phyloP scores from a whole-genome alignment of 768 basidiomycete genomes.

The Termitomyces sp. region DNA sequence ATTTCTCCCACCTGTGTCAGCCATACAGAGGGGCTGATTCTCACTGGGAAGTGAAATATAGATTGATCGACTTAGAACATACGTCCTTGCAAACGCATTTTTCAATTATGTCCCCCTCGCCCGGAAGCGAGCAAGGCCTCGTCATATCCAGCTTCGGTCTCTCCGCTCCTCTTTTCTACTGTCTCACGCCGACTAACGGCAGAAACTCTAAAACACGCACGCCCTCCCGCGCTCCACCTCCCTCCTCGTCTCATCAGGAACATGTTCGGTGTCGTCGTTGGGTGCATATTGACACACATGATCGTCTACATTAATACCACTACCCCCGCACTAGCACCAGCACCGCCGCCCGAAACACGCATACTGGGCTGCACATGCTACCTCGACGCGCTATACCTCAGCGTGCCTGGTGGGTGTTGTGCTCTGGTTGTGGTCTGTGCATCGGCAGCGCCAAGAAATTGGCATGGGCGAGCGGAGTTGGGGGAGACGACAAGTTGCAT shows the following conservation, averaged over 20 bases:
- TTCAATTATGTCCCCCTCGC: too few species aligned
- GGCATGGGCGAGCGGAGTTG: conserved; percentile 16
- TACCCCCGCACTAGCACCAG: conserved; percentile 23
- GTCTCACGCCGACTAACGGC: too few species aligned
- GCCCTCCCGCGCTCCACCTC: conserved; percentile 62
- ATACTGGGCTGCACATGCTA: conserved; percentile 56
- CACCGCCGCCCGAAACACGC: conserved; percentile 24
- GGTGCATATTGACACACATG: conserved; percentile 74
- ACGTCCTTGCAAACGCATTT: too few species aligned
- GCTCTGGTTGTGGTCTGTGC: too few species aligned
- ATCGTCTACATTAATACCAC: not conserved
- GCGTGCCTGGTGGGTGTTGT: conserved; percentile 40
- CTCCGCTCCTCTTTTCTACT: too few species aligned
- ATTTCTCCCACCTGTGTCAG: not conserved
- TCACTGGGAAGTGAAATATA: not conserved
- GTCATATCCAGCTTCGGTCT: too few species aligned
- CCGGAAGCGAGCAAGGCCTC: too few species aligned
- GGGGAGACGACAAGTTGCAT: not conserved
- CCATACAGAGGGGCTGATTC: not conserved
- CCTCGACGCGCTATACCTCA: conserved; percentile 48
- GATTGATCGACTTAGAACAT: too few species aligned
- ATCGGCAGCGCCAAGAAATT: conserved; percentile 47
- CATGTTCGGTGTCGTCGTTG: conserved; percentile 80
- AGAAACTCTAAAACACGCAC: conserved; percentile 53
- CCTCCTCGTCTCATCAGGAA: conserved; percentile 70